Percentiles rank a stretch among this genome's conserved stretches.
These are phyloP conservation scores for Selenicereus undatus DNA, from an alignment of 148 eudicot genomes.

Conservation along the genomic window DNA sequence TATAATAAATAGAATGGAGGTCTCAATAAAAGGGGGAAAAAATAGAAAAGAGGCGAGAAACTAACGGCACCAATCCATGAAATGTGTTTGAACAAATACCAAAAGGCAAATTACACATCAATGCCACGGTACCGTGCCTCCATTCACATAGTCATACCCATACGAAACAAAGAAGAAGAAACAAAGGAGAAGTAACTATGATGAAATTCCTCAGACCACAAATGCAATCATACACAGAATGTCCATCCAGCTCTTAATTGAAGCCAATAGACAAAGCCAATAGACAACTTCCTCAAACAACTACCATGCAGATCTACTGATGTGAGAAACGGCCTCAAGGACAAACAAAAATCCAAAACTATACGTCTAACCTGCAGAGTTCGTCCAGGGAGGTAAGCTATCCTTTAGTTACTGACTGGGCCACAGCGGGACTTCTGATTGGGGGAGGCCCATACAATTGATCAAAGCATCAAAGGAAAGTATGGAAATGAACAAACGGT, in stretches of 20 bases:
- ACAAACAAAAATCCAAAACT: neutral
- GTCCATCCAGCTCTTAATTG: neutral
- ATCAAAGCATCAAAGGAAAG: neutral
- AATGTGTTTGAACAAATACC: neutral
- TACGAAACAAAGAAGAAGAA: neutral
- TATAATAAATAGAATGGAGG: no score
- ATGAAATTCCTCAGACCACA: neutral
- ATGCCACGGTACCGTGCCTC: neutral
- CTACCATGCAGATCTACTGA: neutral
- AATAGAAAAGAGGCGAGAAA: neutral
- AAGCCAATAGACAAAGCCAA: neutral
- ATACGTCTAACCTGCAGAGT: neutral
- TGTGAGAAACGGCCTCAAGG: neutral
- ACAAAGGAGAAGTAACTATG: neutral
- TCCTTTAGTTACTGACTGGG: neutral
- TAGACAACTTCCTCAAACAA: neutral
- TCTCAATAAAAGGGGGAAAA: no score
- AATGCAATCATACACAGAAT: neutral
- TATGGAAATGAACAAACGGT: neutral
- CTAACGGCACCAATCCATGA: neutral
- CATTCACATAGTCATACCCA: neutral
- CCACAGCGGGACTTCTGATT: neutral
- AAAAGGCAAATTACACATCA: neutral
- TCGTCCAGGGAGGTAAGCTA: neutral
- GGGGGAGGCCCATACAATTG: neutral